Evolutionary conservation across 495 filamentous ascomycete genomes (phyloP).

Genomic region (Neurospora sp.): DNA sequence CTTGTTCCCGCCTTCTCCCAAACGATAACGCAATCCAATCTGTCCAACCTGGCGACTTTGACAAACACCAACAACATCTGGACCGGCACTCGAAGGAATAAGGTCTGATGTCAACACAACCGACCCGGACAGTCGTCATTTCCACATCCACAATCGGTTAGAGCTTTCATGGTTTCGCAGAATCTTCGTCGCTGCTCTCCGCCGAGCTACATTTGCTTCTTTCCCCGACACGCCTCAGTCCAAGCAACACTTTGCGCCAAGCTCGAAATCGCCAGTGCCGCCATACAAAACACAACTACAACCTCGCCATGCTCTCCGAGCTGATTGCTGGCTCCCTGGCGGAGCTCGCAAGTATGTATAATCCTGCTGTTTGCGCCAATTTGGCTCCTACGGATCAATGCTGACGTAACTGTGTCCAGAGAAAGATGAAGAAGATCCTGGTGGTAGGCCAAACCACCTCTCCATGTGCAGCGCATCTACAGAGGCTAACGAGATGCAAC

Average conservation of each 20-base stretch:
- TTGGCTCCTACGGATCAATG: background rate
- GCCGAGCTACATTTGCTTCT: background rate
- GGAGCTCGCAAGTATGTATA: constrained; percentile 32
- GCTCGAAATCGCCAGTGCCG: background rate
- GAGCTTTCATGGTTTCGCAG: constrained; percentile 8
- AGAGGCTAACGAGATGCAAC: constrained; percentile 11
- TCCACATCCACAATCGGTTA: background rate
- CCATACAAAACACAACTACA: background rate
- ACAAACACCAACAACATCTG: background rate
- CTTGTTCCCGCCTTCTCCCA: background rate
- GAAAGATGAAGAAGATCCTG: constrained; percentile 43
- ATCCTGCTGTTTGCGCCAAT: background rate
- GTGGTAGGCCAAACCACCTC: constrained; percentile 25
- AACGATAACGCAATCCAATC: background rate
- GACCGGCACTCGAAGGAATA: background rate
- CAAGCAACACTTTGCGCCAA: constrained; percentile 4
- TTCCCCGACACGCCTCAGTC: background rate
- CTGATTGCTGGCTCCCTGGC: constrained; percentile 28
- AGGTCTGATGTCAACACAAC: background rate
- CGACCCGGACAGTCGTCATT: background rate
- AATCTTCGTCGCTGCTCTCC: constrained; percentile 1
- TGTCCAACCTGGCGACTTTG: background rate
- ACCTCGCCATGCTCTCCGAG: constrained; percentile 17
- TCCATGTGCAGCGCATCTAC: background rate
- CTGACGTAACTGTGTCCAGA: constrained; percentile 25